These are phyloP conservation scores for Claviceps sp. DNA, from an alignment of 2,329 filamentous ascomycete genomes.

Conservation along the genomic window DNA sequence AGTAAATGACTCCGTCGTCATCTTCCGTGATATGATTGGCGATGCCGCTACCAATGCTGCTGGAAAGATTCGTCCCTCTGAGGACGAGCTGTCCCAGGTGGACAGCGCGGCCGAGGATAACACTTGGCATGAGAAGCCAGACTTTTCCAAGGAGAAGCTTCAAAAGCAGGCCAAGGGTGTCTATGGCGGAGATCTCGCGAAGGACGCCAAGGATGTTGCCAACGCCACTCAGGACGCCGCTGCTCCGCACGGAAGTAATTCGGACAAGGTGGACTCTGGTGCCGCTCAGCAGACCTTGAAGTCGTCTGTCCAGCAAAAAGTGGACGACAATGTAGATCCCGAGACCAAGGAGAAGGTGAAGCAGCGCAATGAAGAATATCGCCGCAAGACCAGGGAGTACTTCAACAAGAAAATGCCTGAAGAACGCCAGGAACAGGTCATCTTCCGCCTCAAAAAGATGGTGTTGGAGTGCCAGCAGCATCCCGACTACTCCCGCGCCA, in stretches of 20 bases:
- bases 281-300: slow-evolving; percentile 20
- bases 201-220: slow-evolving; percentile 48
- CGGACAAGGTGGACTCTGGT: slow-evolving; percentile 34
- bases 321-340: slow-evolving; percentile 50
- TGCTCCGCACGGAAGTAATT: slow-evolving; percentile 28
- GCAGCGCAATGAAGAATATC: slow-evolving; percentile 29
- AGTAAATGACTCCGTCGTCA: slow-evolving; percentile 65
- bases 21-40: slow-evolving; percentile 81
- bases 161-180: slow-evolving; percentile 54
- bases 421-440: slow-evolving; percentile 82
- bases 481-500: slow-evolving; percentile 82
- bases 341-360: slow-evolving; percentile 42
- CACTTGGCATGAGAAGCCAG: slow-evolving; percentile 80
- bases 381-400: slow-evolving; percentile 52
- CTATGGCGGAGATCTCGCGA: slow-evolving; percentile 39
- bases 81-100: slow-evolving; percentile 64
- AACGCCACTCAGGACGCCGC: slow-evolving; percentile 45
- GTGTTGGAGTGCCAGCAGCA: slow-evolving; percentile 92
- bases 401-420: slow-evolving; percentile 76
- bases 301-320: slow-evolving; percentile 40
- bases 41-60: slow-evolving; percentile 78
- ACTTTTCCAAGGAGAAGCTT: slow-evolving; percentile 56
- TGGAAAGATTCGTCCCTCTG: slow-evolving; percentile 57
- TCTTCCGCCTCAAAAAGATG: slow-evolving; percentile 95
- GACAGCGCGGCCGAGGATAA: slow-evolving; percentile 82